Conservation (phyloP, 73 alveolate genomes). For the Paramecium sexaurelia region DNA sequence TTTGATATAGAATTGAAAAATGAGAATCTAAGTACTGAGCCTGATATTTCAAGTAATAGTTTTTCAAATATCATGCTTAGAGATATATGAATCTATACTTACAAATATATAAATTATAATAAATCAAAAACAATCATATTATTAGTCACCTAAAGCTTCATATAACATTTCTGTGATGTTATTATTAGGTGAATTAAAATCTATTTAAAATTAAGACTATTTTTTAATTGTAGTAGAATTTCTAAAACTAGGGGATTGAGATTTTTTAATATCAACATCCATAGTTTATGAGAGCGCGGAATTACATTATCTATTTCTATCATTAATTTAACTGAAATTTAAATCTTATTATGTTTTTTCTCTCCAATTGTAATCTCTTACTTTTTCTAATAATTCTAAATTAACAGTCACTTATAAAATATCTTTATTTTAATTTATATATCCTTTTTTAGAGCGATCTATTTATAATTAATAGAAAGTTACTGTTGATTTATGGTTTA, state of each 20-base stretch:
- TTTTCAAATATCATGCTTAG: not conserved
- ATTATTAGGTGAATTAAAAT: not conserved
- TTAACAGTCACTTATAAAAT: not conserved
- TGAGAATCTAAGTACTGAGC: not conserved
- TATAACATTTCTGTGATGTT: not conserved
- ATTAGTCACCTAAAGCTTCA: not conserved
- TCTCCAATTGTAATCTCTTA: not conserved
- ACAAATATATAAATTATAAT: not conserved
- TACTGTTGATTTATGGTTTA: constrained; percentile 33
- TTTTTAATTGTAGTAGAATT: not conserved
- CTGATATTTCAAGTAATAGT: constrained; percentile 15
- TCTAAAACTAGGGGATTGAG: constrained; percentile 27
- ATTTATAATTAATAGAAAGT: not conserved
- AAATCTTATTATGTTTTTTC: not conserved
- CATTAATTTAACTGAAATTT: not conserved
- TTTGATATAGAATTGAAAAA: not conserved
- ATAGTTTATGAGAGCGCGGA: not conserved
- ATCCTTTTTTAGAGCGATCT: not conserved
- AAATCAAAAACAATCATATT: not conserved
- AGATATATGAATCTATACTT: not conserved
- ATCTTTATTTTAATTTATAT: not conserved
- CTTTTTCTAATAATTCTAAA: constrained; percentile 7
- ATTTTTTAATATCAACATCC: not conserved
- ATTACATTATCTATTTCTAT: not conserved
- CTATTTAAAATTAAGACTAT: not conserved